Evolutionary conservation across 768 basidiomycete genomes (phyloP).

Genomic region (Leccinum obscurum): DNA sequence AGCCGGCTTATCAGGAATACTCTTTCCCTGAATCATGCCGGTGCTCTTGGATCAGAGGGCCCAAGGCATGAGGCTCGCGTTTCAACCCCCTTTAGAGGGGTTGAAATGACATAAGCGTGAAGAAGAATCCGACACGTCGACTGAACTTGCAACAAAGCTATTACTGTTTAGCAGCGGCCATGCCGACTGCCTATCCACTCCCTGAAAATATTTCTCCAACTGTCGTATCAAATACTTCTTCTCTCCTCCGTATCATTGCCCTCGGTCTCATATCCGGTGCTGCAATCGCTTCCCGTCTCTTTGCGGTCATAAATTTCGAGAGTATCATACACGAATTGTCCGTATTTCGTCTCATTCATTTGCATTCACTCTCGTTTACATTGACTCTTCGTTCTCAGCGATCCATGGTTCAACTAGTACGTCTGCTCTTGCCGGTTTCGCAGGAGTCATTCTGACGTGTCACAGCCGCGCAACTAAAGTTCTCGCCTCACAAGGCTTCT

Average conservation of each 20-base stretch:
- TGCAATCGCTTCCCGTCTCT: conserved; percentile 93
- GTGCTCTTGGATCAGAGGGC: background rate
- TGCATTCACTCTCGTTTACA: background rate
- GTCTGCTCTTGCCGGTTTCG: conserved; percentile 32
- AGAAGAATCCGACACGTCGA: conserved; percentile 23
- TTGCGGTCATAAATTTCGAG: conserved; percentile 97
- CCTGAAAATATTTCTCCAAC: conserved; percentile 67
- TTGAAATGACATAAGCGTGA: conserved; percentile 13
- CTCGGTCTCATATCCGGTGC: conserved; percentile 90
- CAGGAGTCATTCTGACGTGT: background rate
- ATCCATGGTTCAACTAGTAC: conserved; percentile 99
- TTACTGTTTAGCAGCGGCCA: conserved; percentile 42
- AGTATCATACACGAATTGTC: conserved; percentile 99
- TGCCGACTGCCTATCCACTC: conserved; percentile 73
- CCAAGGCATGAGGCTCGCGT: background rate
- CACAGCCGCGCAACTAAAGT: conserved; percentile 89
- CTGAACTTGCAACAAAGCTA: background rate
- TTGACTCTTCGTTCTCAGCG: conserved; percentile 46
- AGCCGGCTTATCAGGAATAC: background rate
- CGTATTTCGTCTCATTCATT: conserved; percentile 33
- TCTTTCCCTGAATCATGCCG: too few species aligned
- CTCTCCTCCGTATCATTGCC: conserved; percentile 87
- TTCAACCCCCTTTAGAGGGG: conserved; percentile 17
- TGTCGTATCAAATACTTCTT: conserved; percentile 84
- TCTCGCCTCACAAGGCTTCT: conserved; percentile 90